Base-by-base conservation (phyloP, 306 rosid genomes). In the Lagenaria siceraria region DNA sequence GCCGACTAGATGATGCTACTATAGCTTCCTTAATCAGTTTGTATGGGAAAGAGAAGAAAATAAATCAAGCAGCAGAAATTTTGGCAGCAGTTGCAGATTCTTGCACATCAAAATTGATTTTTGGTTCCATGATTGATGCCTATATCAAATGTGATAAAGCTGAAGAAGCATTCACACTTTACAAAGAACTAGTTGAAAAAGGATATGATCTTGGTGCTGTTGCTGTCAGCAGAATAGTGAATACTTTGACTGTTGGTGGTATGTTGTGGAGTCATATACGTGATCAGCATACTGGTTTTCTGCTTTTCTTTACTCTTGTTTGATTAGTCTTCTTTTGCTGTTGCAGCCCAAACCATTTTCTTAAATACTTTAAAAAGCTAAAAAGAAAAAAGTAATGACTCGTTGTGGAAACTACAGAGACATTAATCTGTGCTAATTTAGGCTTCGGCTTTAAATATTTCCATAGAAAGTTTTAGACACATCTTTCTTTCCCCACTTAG, bases 141-240 rank as follows among this genome's bases (percentile, higher is more conserved):
- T 94, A 87, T 80, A 85, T 85, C 79, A 94, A 91, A 84, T 90
- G 96, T 73, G 92, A 93, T 79, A 81, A 88, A 81, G 84, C 84
- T 74, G 96, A 88, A 35, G 88, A 90, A 82, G 97, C 95, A 29
- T 90, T 81, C 88, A 78, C 58, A 46, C 87, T 94, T 74, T 94
- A 92, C 89, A 83, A 80, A 83, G 85, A 85, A 78, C 85, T 76
- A 55, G 69, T 81, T 17, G 90, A 82, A 75, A 83, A 84, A 74
- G 96, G 98, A 72, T 33, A 59, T 83, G 87, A 84, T 87, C 77
- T 82, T 69, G 93, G 91, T 74, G 90, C 89, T 80, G 93, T 91
- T 84, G 89, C 93, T 80, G 79, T 87, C 85, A 94, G 97, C 91
- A 90, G 89, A 48, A 82, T 87, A 38, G 95, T 91, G 79, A 94